Conservation (phyloP, 257 asterid species). For the Solanum habrochaites region DNA sequence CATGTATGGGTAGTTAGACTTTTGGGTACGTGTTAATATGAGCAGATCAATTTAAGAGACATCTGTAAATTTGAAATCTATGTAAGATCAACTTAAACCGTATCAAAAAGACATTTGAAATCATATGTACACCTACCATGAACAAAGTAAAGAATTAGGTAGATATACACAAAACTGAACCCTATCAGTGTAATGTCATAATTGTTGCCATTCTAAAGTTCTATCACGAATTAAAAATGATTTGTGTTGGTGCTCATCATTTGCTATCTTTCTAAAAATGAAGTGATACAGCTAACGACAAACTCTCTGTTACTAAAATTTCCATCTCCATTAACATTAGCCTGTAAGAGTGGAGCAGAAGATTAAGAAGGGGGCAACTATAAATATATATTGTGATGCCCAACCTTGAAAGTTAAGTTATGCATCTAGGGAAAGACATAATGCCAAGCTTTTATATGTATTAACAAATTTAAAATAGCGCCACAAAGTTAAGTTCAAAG, state of each 20-base stretch:
- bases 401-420: neutral
- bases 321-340: neutral
- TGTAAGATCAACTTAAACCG: too few species aligned
- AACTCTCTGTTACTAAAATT: neutral
- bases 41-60: too few species aligned
- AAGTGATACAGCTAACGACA: neutral
- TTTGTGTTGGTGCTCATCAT: neutral
- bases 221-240: neutral
- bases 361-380: too few species aligned
- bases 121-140: too few species aligned
- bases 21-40: too few species aligned
- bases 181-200: neutral
- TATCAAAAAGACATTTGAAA: neutral
- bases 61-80: too few species aligned
- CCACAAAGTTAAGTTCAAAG: neutral
- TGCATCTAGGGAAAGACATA: neutral
- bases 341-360: neutral
- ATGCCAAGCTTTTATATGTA: too few species aligned
- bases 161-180: neutral
- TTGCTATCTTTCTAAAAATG: neutral
- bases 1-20: too few species aligned
- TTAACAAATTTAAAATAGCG: too few species aligned
- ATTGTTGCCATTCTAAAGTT: neutral
- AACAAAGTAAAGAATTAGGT: neutral
- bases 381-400: neutral